phyloP scores from a whole-genome alignment of 805 yeast species.

The Teunomyces tritomae region DNA sequence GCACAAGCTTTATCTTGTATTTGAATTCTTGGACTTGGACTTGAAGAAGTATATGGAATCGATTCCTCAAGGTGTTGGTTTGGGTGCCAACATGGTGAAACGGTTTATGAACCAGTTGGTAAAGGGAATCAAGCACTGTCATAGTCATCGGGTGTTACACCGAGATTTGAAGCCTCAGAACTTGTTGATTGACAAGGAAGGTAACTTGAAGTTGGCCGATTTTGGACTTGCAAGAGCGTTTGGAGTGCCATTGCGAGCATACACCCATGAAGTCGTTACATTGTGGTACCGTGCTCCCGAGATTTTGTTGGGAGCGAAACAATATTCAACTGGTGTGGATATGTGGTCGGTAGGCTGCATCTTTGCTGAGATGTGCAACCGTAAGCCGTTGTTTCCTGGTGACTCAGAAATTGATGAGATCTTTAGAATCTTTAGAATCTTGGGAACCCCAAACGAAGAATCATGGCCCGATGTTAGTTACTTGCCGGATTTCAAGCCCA shows the following conservation, averaged over 20 bases:
- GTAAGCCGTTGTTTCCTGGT: constrained; percentile 95
- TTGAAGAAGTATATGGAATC: constrained; percentile 96
- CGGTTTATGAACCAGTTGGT: constrained; percentile 89
- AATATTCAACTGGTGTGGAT: constrained; percentile 96
- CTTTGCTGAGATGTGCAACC: constrained; percentile 95
- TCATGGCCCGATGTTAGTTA: constrained; percentile 92
- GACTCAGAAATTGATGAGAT: constrained; percentile 97
- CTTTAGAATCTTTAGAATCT: constrained; percentile 83
- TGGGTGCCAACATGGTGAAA: constrained; percentile 88
- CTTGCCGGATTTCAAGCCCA: constrained; percentile 88
- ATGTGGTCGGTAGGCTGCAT: constrained; percentile 99
- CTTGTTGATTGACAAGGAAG: constrained; percentile 89
- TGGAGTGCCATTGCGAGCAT: constrained; percentile 95
- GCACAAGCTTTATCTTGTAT: constrained; percentile 88
- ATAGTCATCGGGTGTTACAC: constrained; percentile 89
- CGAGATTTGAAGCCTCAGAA: constrained; percentile 97
- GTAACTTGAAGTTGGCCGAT: constrained; percentile 67
- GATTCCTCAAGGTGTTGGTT: constrained; percentile 84
- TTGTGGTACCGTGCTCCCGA: constrained; percentile 98
- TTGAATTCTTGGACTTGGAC: constrained; percentile 91
- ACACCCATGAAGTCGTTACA: constrained; percentile 97
- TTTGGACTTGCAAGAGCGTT: constrained; percentile 96
- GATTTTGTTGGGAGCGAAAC: constrained; percentile 91
- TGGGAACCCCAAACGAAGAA: constrained; percentile 93
- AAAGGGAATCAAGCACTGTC: constrained; percentile 90